Base-by-base conservation (phyloP, 441 rosid species). In the Daphne laureola region DNA sequence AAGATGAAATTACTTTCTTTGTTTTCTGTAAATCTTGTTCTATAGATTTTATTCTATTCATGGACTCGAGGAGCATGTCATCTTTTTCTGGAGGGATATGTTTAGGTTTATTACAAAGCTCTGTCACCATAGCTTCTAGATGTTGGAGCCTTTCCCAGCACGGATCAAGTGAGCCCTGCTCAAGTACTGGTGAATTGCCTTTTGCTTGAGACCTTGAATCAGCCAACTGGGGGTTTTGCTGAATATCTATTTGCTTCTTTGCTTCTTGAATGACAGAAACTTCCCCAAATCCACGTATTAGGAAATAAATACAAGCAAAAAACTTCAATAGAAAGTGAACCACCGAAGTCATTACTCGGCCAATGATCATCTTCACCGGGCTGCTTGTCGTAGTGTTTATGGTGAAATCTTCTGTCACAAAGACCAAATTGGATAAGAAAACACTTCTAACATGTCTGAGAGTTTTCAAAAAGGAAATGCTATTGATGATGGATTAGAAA, bases 11-110 rank as follows among this genome's bases (percentile, higher is more conserved):
- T 70, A 78, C 91, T 66, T 65, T 83, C 69, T 82, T 93, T 61
- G 98, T 93, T 83, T 75, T 89, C 73, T 85, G 96, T 49, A 93
- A 70, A 70, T 93, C 98, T 57, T 78, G 73, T 61, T 93, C 98
- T 23, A 93, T 93, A 58, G 69, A 75, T 76, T 67, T 89, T 51
- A 89, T 89, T 48, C 98, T 88, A 64, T 65, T 76, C 78, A 90
- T 58, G 3, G 95, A 93, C 55, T 90, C 95, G 27, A 68, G 88
- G 68, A 93, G 85, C 70, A 93, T 89, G 67, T 79, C 73, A 35
- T 89, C 97, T 72, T 93, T 89, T 72, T 87, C 97, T 8, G 81
- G 87, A 58, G 98, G 96, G 63, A 87, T 90, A 43, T 67, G 77
- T 60, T 79, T 67, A 13, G 85, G 95, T 65, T 78, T 89, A 43